Percentiles rank a stretch among this genome's conserved stretches.
Evolutionary conservation across 2,329 filamentous ascomycete species (phyloP).

Genomic region (Xylaria sp.): DNA sequence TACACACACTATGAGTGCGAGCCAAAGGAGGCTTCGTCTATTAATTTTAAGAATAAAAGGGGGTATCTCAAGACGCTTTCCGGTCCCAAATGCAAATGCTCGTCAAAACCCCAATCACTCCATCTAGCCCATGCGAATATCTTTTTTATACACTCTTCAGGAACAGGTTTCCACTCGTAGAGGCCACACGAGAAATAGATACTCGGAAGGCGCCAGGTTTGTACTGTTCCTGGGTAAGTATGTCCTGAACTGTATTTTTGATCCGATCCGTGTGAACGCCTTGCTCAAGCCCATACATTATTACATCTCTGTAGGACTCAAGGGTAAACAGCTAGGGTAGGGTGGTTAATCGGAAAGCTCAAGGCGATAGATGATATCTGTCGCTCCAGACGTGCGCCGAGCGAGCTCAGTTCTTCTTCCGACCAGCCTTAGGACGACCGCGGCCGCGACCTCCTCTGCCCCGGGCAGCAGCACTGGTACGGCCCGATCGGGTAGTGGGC

Average conservation of each 20-base stretch:
- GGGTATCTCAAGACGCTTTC: conserved; percentile 33
- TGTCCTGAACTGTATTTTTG: background rate
- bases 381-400: background rate
- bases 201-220: background rate
- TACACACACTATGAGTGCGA: background rate
- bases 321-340: background rate
- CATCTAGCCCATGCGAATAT: background rate
- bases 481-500: conserved; percentile 40
- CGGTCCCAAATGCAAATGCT: conserved; percentile 8
- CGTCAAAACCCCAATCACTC: background rate
- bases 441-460: conserved; percentile 43
- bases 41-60: conserved; percentile 5
- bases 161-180: background rate
- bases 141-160: background rate
- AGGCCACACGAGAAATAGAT: background rate
- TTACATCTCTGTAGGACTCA: background rate
- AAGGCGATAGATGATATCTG: background rate
- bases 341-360: too few relatives aligned
- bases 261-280: background rate
- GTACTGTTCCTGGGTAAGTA: background rate
- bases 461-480: conserved; percentile 31
- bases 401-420: conserved; percentile 39
- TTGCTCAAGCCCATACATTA: conserved; percentile 1
- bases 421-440: conserved; percentile 42
- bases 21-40: background rate